A percentile compares a stretch with the other conserved stretches of the same genome.
Conservation (phyloP, 2,329 filamentous ascomycete species). For the Microdochium paspali region DNA sequence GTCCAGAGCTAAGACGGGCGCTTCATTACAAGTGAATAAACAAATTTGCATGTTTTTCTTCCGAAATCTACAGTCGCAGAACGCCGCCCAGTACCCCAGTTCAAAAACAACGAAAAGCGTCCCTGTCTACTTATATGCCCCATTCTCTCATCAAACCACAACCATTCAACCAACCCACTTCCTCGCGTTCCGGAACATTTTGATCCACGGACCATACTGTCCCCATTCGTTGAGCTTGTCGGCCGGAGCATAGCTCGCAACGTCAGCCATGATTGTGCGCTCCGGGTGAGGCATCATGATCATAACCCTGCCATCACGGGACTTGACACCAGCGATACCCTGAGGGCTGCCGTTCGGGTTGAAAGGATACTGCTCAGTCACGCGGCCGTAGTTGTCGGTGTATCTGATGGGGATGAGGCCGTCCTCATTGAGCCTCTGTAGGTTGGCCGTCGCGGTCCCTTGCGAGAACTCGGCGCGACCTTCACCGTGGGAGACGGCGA, state of each 20-base stretch:
- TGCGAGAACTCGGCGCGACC: slow-evolving; percentile 65
- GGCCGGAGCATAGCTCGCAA: slow-evolving; percentile 63
- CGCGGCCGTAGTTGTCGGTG: slow-evolving; percentile 68
- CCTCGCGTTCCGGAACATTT: slow-evolving; percentile 80
- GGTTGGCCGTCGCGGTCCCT: slow-evolving; percentile 34
- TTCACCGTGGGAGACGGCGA: slow-evolving; percentile 85
- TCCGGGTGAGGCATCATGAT: slow-evolving; percentile 94
- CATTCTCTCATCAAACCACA: neutral
- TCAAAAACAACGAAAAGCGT: no score
- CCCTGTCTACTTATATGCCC: no score
- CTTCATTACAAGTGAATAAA: no score
- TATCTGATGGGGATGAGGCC: slow-evolving; percentile 74
- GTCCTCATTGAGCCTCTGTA: slow-evolving; percentile 47
- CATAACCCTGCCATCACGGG: slow-evolving; percentile 67
- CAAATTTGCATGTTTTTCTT: no score
- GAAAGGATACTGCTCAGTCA: slow-evolving; percentile 76
- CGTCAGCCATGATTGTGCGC: slow-evolving; percentile 73
- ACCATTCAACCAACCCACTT: slow-evolving; percentile 65
- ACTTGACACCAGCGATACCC: slow-evolving; percentile 74
- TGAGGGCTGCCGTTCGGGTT: slow-evolving; percentile 82
- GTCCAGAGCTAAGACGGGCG: no score
- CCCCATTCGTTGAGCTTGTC: slow-evolving; percentile 58
- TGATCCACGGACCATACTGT: slow-evolving; percentile 74
- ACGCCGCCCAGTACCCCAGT: no score
- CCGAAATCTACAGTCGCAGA: no score